These are phyloP conservation scores for Lasiodiplodia sp. DNA, from an alignment of 2,329 filamentous ascomycete species.

Conservation along the genomic window DNA sequence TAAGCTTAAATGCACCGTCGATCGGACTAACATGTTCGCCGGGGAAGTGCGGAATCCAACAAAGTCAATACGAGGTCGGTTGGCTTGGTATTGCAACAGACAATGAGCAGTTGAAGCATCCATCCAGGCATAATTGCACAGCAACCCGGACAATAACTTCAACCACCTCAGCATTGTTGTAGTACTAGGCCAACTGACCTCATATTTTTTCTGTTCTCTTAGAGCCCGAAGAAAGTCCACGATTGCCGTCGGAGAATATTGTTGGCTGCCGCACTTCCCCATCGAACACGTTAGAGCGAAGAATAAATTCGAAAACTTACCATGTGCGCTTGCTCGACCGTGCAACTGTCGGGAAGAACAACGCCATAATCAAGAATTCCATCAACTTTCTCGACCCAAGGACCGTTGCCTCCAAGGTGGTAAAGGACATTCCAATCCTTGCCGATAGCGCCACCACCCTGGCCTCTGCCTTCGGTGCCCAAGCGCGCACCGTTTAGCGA, in stretches of 20 bases:
- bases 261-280: too few species aligned
- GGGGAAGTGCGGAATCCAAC: neutral
- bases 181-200: too few species aligned
- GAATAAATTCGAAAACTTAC: slow-evolving; percentile 39
- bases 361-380: slow-evolving; percentile 52
- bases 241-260: too few species aligned
- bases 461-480: slow-evolving; percentile 12
- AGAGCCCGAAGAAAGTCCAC: too few species aligned
- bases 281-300: too few species aligned
- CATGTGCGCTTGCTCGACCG: slow-evolving; percentile 66
- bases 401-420: slow-evolving; percentile 63
- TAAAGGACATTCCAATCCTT: slow-evolving; percentile 59
- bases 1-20: neutral
- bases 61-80: too few species aligned
- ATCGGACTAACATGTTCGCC: too few species aligned
- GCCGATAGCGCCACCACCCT: slow-evolving; percentile 40
- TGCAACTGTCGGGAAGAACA: slow-evolving; percentile 56
- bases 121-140: too few species aligned
- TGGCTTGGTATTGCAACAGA: too few species aligned
- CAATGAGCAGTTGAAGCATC: too few species aligned
- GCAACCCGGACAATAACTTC: neutral
- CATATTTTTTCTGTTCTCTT: too few species aligned
- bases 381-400: slow-evolving; percentile 60
- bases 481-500: neutral
- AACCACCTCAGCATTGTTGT: too few species aligned